Conservation (phyloP, 2,329 filamentous ascomycete genomes). For the Colletotrichum tofieldiae region DNA sequence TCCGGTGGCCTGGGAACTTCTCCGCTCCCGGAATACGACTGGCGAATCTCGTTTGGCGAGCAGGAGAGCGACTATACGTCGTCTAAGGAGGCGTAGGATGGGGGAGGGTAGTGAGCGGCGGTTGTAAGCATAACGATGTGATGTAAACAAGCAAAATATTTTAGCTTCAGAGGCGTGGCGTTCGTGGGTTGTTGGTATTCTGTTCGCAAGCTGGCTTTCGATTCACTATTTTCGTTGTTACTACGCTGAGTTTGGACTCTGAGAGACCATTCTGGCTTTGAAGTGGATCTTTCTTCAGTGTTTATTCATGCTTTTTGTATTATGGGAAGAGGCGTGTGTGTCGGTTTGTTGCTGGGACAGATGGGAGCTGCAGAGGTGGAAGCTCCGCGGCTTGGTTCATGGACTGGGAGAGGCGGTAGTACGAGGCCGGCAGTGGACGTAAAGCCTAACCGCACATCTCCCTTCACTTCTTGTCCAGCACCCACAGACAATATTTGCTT, state of each 20-base stretch:
- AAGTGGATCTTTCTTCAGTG: not conserved
- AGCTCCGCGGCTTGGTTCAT: too few relatives aligned
- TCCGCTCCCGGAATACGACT: conserved; percentile 53
- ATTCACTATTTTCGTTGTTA: not conserved
- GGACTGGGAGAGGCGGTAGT: too few relatives aligned
- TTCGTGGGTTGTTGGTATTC: not conserved
- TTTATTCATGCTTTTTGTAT: not conserved
- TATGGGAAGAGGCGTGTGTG: not conserved
- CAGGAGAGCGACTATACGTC: conserved; percentile 5
- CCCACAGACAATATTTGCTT: too few relatives aligned
- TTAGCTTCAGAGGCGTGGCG: not conserved
- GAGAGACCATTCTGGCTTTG: not conserved
- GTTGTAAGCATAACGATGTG: not conserved
- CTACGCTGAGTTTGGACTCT: not conserved
- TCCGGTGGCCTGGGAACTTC: conserved; percentile 51
- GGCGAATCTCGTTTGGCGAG: conserved; percentile 51
- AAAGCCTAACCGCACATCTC: too few relatives aligned
- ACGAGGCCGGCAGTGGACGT: too few relatives aligned
- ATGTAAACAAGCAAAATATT: not conserved
- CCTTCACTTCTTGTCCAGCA: too few relatives aligned
- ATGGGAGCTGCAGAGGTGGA: not conserved
- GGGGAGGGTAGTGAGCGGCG: not conserved
- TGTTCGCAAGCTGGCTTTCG: not conserved
- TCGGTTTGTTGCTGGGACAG: not conserved
- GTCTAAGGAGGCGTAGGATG: not conserved